These are phyloP conservation scores for Fusarium mexicanum DNA, from an alignment of 2,329 filamentous ascomycete species.

Conservation along the genomic window DNA sequence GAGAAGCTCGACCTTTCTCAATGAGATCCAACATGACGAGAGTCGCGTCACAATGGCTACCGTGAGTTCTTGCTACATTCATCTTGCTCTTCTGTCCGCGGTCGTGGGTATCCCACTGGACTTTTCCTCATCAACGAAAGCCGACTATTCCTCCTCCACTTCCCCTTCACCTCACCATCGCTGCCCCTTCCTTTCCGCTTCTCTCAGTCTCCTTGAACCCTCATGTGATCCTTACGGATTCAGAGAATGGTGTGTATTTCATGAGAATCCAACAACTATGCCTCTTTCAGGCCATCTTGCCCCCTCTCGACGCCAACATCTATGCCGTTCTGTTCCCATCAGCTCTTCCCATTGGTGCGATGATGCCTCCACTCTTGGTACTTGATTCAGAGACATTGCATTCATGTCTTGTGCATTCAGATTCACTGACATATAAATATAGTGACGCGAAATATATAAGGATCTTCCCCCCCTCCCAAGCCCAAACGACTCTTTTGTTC, in stretches of 20 bases:
- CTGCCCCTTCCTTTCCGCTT: no score
- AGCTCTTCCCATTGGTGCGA: no score
- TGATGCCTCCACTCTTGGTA: no score
- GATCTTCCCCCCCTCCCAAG: not conserved
- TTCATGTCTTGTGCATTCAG: not conserved
- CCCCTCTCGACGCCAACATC: no score
- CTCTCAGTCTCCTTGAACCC: no score
- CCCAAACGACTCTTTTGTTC: fast-evolving
- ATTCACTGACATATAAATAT: not conserved
- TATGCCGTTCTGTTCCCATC: no score
- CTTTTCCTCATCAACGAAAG: not conserved
- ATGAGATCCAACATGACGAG: not conserved
- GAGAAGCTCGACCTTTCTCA: not conserved
- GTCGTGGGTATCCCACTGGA: not conserved
- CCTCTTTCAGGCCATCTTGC: no score
- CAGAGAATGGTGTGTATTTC: no score
- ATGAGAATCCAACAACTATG: no score
- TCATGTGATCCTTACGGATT: no score
- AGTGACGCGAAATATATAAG: no score
- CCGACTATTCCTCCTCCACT: not conserved
- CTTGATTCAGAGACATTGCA: not conserved
- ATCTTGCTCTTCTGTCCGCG: not conserved
- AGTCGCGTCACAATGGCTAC: not conserved
- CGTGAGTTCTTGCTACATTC: not conserved
- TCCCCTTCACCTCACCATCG: not conserved